phyloP scores from a whole-genome alignment of 495 filamentous ascomycete genomes.

The Aspergillus egyptiacus region DNA sequence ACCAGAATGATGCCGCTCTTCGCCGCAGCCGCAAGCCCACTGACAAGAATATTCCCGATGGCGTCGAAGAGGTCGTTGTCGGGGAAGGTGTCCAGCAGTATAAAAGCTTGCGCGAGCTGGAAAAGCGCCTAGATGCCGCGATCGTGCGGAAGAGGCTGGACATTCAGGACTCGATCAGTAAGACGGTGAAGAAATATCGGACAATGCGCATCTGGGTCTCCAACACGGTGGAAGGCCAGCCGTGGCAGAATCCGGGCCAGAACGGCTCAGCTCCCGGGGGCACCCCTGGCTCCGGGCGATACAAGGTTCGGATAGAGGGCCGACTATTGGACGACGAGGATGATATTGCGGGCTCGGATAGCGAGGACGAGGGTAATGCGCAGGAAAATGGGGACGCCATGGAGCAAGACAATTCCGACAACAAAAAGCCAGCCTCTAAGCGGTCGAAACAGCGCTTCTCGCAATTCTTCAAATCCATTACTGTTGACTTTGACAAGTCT shows the following conservation, averaged over 20 bases:
- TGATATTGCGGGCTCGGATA: conserved; percentile 38
- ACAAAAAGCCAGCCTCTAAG: conserved; percentile 39
- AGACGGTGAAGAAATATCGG: conserved; percentile 72
- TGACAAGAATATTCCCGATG: conserved; percentile 89
- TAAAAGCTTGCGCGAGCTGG: conserved; percentile 72
- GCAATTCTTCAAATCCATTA: conserved; percentile 91
- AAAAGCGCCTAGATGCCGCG: conserved; percentile 85
- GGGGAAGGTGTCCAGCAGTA: conserved; percentile 81
- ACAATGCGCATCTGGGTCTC: conserved; percentile 92
- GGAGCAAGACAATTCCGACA: conserved; percentile 50
- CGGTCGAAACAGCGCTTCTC: conserved; percentile 61
- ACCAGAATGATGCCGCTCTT: conserved; percentile 51
- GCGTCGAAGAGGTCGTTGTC: conserved; percentile 70
- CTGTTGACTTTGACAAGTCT: conserved; percentile 72
- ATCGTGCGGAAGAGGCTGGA: conserved; percentile 93
- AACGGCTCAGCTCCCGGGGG: conserved; percentile 22
- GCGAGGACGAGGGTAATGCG: conserved; percentile 52
- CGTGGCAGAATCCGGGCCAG: conserved; percentile 67
- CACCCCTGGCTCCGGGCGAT: conserved; percentile 53
- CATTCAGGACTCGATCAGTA: conserved; percentile 74
- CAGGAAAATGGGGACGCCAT: conserved; percentile 41
- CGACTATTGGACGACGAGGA: conserved; percentile 74
- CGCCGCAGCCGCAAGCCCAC: conserved; percentile 81
- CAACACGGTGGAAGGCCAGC: conserved; percentile 91
- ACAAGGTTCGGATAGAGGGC: conserved; percentile 89